Conservation (phyloP, 2,329 filamentous ascomycete species). For the Xylaria sp. region DNA sequence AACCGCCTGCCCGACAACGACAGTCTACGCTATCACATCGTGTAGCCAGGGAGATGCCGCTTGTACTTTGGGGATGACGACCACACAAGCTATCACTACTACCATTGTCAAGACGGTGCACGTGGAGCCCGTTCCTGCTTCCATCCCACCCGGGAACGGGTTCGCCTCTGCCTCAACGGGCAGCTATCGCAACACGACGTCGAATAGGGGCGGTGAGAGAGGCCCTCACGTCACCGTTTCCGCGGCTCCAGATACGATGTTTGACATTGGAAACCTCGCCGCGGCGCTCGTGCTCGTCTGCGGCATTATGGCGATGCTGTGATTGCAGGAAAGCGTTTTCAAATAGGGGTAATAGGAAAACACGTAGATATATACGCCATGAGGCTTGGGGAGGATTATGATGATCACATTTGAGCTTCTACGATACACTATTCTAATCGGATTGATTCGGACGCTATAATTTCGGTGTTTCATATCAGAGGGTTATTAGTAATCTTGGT, state of each 20-base stretch:
- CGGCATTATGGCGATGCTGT: conserved; percentile 21
- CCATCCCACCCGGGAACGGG: neutral
- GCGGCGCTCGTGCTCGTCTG: conserved; percentile 23
- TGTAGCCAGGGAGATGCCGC: conserved; percentile 41
- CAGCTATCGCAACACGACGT: neutral
- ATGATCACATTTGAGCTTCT: neutral
- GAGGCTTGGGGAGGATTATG: neutral
- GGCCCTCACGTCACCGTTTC: neutral
- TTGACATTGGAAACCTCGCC: neutral
- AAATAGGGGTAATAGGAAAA: neutral
- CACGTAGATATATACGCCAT: neutral
- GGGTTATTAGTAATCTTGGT: neutral
- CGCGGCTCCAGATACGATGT: neutral
- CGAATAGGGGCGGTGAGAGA: neutral
- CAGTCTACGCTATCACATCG: conserved; percentile 35
- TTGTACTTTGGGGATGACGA: conserved; percentile 38
- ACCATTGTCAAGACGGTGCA: conserved; percentile 39
- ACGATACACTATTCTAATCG: too few species aligned
- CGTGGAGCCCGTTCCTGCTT: conserved; percentile 17
- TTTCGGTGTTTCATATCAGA: neutral
- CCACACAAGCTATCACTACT: conserved; percentile 37
- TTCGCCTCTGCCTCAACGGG: neutral
- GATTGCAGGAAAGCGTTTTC: neutral
- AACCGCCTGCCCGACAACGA: conserved; percentile 37
- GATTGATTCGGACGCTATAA: neutral